Evolutionary conservation across 768 basidiomycete species (phyloP).

Genomic region (Chalciporus sphaerocephalus): DNA sequence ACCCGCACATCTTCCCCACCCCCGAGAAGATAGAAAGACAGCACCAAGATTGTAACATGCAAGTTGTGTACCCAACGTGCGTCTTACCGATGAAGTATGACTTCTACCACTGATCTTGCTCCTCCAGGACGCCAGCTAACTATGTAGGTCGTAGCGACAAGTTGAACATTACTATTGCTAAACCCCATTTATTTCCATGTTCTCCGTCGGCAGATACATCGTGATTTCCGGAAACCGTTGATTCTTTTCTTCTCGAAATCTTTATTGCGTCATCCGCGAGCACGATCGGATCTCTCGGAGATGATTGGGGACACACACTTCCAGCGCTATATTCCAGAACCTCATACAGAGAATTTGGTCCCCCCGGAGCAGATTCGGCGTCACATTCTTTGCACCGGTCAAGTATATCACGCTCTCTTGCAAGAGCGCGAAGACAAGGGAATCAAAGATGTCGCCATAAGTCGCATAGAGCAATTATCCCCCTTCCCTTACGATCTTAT

Average conservation of each 20-base stretch:
- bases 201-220: conserved; percentile 92
- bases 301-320: conserved; percentile 88
- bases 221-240: conserved; percentile 97
- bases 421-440: conserved; percentile 89
- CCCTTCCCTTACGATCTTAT: conserved; percentile 96
- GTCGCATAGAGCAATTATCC: conserved; percentile 89
- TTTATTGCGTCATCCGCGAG: conserved; percentile 90
- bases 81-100: conserved; percentile 25
- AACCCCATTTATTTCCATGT: conserved; percentile 73
- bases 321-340: conserved; percentile 90
- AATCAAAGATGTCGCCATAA: conserved; percentile 91
- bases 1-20: conserved; percentile 86
- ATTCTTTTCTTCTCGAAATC: conserved; percentile 97
- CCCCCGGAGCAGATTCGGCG: conserved; percentile 83
- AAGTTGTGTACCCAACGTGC: conserved; percentile 94
- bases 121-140: conserved; percentile 84
- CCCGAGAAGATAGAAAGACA: conserved; percentile 88
- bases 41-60: conserved; percentile 99
- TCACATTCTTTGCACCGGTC: conserved; percentile 90
- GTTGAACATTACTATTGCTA: conserved; percentile 8
- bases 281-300: conserved; percentile 80
- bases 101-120: conserved; percentile 8
- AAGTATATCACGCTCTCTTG: conserved; percentile 88
- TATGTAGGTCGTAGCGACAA: conserved; percentile 46
- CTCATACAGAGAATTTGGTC: conserved; percentile 65